A percentile compares a stretch with the other conserved stretches of the same genome.
Evolutionary conservation across 2,329 filamentous ascomycete genomes (phyloP).

Genomic region (Aspergillus novofumigatus): DNA sequence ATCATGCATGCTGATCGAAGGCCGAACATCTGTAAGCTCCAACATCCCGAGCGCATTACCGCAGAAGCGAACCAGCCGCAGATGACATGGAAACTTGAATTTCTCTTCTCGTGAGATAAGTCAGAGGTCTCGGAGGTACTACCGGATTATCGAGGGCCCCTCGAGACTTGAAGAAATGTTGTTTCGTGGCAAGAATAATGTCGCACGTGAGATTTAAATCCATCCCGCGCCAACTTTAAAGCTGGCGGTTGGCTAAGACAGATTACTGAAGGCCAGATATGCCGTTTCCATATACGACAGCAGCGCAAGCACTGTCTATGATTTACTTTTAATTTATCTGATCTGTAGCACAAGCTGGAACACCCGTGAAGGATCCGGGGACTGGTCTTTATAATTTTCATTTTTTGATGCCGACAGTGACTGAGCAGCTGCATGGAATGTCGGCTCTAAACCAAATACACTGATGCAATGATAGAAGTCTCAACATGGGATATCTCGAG

Average conservation of each 20-base stretch:
- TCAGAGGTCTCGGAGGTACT: slow-evolving; percentile 26
- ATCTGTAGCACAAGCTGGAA: background rate
- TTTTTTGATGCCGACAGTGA: background rate
- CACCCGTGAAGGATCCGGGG: background rate
- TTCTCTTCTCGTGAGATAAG: slow-evolving; percentile 21
- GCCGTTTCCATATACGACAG: slow-evolving; percentile 20
- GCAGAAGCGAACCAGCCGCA: slow-evolving; percentile 20
- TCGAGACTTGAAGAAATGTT: slow-evolving; percentile 4
- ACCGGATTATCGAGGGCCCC: slow-evolving; percentile 5
- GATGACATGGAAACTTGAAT: slow-evolving; percentile 21
- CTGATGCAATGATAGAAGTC: slow-evolving; percentile 1
- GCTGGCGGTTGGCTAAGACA: background rate
- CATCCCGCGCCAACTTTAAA: background rate
- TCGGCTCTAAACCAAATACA: background rate
- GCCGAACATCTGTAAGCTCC: slow-evolving; percentile 34
- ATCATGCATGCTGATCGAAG: slow-evolving; percentile 30
- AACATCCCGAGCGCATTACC: slow-evolving; percentile 42
- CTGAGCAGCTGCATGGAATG: background rate
- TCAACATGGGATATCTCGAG: background rate
- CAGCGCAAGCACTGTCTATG: background rate
- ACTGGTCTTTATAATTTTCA: background rate
- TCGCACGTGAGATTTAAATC: slow-evolving; percentile 15
- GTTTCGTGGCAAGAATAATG: slow-evolving; percentile 4
- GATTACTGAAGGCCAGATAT: slow-evolving; percentile 28
- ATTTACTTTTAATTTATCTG: background rate